A percentile compares a stretch with the other conserved stretches of the same genome.
Evolutionary conservation across 2,329 filamentous ascomycete genomes (phyloP).

Genomic region (Byssothecium circinans): DNA sequence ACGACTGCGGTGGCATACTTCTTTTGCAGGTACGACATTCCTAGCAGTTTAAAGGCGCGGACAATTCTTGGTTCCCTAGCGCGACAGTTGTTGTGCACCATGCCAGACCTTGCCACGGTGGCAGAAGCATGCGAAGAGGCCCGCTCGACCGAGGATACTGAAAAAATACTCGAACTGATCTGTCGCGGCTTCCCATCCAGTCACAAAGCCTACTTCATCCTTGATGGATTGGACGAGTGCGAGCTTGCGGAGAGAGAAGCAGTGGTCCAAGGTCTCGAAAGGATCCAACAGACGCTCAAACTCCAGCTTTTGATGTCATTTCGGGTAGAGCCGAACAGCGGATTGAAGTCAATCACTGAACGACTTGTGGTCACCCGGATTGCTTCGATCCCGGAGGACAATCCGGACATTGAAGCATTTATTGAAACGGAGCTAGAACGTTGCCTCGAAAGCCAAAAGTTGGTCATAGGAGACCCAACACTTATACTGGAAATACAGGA

Average conservation of each 20-base stretch:
- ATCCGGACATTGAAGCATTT: constrained; percentile 25
- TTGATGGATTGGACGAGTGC: too few species aligned
- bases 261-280: too few species aligned
- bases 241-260: too few species aligned
- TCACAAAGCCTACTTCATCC: too few species aligned
- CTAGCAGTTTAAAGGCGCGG: constrained; percentile 25
- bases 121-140: too few species aligned
- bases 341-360: not conserved
- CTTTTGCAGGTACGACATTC: constrained; percentile 30
- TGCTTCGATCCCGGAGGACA: constrained; percentile 23
- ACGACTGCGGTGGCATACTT: constrained; percentile 23
- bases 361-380: too few species aligned
- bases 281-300: too few species aligned
- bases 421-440: constrained; percentile 29
- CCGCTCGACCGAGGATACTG: too few species aligned
- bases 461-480: constrained; percentile 25
- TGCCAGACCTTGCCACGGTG: constrained; percentile 15
- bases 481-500: constrained; percentile 32
- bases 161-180: too few species aligned
- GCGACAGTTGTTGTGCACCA: constrained; percentile 47
- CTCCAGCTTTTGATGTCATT: too few species aligned
- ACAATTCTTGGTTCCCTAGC: constrained; percentile 27
- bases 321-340: too few species aligned
- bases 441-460: constrained; percentile 14
- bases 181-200: too few species aligned